Evolutionary conservation across 2,329 filamentous ascomycete genomes (phyloP), one percentile per base, ranked within the genome.

Genomic region (Alternaria sp.): DNA sequence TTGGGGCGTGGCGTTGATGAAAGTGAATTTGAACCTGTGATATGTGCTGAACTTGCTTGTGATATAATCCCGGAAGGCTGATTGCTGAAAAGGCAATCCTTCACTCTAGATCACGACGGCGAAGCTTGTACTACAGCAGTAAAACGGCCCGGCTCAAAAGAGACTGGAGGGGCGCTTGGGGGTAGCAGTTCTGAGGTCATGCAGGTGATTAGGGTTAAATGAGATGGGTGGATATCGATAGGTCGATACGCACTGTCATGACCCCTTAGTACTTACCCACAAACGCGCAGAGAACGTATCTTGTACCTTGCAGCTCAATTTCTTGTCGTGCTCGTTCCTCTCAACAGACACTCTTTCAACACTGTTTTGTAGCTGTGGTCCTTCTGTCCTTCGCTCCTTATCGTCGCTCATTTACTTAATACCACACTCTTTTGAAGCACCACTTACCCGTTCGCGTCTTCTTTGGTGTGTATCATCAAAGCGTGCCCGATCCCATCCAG

Each of bases 141-240:
- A 71, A 71, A 70, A 71, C 66, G 41, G 56, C 20, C 56, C 57
- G 27, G 62, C 68, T 70, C 57, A 68, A 75, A 72, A 61, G 30
- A 66, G 71, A 58, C 52, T 67, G 59, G 59, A 69, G 66, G 59
- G 64, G 72, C 64, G 69, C 60, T 61, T 63, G 61, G 57, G 57
- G 60, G 34, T 22, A 59, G 55, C 57, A 56, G 62, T 60, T 68
- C 62, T 72, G 65, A 74, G 68, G 70, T 74, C 67, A 73, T 76
- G 73, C 74, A 76, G 68, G 65, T 62, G 57, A 66, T 63, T 38
- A 22, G 38, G 38, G 70, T 68, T 68, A 73, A 72, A 74, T 76
- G 74, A 65, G 63, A 66, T 69, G 70, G 70, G 71, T 72, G 68
- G 69, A 67, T 70, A 67, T 68, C 72, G 72, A 74, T 77, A 74